phyloP scores from a whole-genome alignment of 768 basidiomycete species.

The Gymnopilus junonius region DNA sequence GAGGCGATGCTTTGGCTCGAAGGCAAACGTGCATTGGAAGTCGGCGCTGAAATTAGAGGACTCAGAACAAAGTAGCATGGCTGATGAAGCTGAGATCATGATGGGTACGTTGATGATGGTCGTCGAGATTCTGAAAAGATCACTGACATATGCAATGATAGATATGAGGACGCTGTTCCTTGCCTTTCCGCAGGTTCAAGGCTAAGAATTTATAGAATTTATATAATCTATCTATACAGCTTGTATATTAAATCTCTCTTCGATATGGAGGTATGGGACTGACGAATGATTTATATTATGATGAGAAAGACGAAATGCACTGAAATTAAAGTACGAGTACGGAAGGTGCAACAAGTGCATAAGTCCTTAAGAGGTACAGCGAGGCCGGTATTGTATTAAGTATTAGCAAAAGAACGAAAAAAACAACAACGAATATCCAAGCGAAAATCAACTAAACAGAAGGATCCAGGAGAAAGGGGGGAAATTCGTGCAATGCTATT shows the following conservation, averaged over 20 bases:
- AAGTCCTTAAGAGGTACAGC: not conserved
- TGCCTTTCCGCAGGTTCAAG: not conserved
- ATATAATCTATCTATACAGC: not conserved
- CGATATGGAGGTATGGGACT: not conserved
- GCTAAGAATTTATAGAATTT: not conserved
- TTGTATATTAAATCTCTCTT: not conserved
- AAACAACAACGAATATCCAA: not conserved
- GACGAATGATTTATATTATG: not conserved
- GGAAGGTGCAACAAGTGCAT: not conserved
- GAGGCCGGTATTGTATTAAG: not conserved
- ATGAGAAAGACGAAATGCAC: not conserved
- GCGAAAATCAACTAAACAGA: not conserved
- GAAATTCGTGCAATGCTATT: not conserved
- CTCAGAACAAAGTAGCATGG: constrained; percentile 4
- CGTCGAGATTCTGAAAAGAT: not conserved
- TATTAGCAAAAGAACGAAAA: not conserved
- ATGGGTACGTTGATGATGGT: not conserved
- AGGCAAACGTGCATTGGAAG: constrained; percentile 70
- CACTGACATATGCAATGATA: not conserved
- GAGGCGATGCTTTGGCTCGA: constrained; percentile 90
- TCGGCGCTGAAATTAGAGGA: constrained; percentile 64
- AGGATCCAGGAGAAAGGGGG: not conserved
- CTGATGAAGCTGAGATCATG: not conserved
- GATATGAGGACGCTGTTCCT: no score
- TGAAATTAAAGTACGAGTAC: not conserved